Percentiles rank a stretch among this genome's conserved stretches.
phyloP scores from a whole-genome alignment of 2,329 filamentous ascomycete species.

The Monilinia fructigena region DNA sequence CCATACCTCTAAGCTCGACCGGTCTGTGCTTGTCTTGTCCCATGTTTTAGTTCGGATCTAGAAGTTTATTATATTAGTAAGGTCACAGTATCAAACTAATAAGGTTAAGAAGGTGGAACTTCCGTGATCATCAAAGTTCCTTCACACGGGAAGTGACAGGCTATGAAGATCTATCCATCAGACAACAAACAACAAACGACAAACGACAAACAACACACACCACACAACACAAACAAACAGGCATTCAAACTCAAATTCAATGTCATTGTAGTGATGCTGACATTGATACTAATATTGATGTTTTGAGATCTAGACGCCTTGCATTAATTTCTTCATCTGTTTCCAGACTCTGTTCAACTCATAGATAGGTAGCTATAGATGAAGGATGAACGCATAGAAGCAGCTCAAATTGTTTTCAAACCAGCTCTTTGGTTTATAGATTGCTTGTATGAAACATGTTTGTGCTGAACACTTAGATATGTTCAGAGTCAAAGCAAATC shows the following conservation, averaged over 20 bases:
- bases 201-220: too few relatives aligned
- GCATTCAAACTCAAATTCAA: neutral
- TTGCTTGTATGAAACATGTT: conserved; percentile 4
- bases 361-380: neutral
- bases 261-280: too few relatives aligned
- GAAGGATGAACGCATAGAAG: neutral
- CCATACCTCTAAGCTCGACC: neutral
- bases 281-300: neutral
- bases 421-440: conserved; percentile 7
- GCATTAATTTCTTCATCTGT: neutral
- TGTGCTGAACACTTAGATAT: neutral
- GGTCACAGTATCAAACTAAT: neutral
- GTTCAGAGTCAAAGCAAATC: neutral
- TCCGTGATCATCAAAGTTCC: conserved; percentile 4
- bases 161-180: neutral
- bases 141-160: neutral
- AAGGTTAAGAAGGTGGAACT: neutral
- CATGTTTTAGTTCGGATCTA: neutral
- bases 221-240: neutral
- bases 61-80: too few relatives aligned
- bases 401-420: neutral
- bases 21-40: conserved; percentile 4
- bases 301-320: neutral
- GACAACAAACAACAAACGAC: too few relatives aligned
- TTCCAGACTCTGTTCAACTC: neutral